A percentile compares a stretch with the other conserved stretches of the same genome.
Conservation (phyloP, 2,329 filamentous ascomycete genomes). For the Sarocladium kiliense region DNA sequence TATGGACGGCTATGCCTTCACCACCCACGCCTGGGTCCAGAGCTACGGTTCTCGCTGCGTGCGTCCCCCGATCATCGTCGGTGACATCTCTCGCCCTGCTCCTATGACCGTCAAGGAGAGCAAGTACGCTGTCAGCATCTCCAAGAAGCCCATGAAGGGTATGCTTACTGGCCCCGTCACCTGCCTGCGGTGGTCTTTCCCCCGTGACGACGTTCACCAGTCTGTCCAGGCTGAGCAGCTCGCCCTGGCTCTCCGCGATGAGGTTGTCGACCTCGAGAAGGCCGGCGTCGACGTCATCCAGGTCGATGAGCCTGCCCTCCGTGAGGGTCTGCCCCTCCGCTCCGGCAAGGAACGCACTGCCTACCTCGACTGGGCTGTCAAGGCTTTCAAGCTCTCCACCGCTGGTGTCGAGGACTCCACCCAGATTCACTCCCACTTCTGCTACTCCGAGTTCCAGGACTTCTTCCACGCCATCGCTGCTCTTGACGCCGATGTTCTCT, state of each 20-base stretch:
- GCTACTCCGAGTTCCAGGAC: conserved; percentile 99
- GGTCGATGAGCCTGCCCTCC: conserved; percentile 97
- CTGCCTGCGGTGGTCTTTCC: conserved; percentile 99
- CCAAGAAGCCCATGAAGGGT: conserved; percentile 99
- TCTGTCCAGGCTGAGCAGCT: conserved; percentile 98
- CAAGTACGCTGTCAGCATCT: conserved; percentile 94
- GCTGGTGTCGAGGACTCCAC: conserved; percentile 91
- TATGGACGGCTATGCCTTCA: conserved; percentile 95
- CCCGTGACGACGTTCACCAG: conserved; percentile 98
- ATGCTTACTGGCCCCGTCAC: conserved; percentile 99
- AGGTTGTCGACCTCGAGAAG: conserved; percentile 96
- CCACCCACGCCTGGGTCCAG: conserved; percentile 98
- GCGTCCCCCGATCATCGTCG: conserved; percentile 95
- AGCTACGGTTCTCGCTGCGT: conserved; percentile 98
- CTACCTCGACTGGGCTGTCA: conserved; percentile 95
- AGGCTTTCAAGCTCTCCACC: conserved; percentile 95
- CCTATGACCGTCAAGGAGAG: conserved; percentile 99
- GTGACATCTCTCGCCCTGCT: conserved; percentile 93
- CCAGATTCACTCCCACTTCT: conserved; percentile 99
- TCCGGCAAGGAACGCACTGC: conserved; percentile 89
- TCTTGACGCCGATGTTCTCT: conserved; percentile 95
- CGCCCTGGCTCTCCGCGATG: conserved; percentile 94
- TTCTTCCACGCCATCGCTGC: conserved; percentile 99
- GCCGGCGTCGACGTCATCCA: conserved; percentile 97
- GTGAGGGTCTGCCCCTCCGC: conserved; percentile 97